Evolutionary conservation across 1,284 basidiomycete species (phyloP), one percentile per base, ranked within the genome.

Genomic region (Microbotryum lychnidis-dioicae): DNA sequence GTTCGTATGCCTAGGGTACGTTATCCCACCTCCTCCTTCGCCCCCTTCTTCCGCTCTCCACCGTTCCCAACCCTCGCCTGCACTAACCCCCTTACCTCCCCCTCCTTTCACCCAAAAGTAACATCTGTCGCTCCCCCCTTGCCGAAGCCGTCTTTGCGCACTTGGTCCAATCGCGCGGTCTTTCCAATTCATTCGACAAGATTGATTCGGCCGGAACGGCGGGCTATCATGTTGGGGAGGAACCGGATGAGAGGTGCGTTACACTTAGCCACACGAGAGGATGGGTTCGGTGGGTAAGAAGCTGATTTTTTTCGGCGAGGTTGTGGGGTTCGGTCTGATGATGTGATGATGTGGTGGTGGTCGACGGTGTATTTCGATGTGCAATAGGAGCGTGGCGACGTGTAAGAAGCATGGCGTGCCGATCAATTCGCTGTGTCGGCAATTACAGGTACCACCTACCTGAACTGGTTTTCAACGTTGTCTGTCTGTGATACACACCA

Each of bases 131-230:
- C 0, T 62, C 60, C 1, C 58, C 62, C 20, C 59, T 72, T 44
- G 70, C 70, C 4, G 68, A 71, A 56, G 69, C 69, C n/a, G 68
- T 71, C 2, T 65, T 71, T 14, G 61, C 59, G 44, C 60, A 70
- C 42, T 21, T 69, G 2, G 63, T 61, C n/a, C 58, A 68, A 46
- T 49, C 68, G 47, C 63, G 66, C 4, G 63, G 66, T 2, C 31
- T 61, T 20, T 57, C 63, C 14, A 48, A 45, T 20, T 58, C 65
- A 8, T 62, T 70, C 48, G 47, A 53, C 37, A 55, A 63, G 37
- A 63, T 70, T 33, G 70, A 72, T 47, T 64, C 58, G 18, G 59
- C 61, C 1, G 69, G 70, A 5, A 72, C 69, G 5, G 68, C 63
- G 0, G 70, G 68, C 1, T 72, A 70, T 57, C 70, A 72, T 27